Conservation (phyloP, 305 asterid genomes). For the Solanum hybrid region DNA sequence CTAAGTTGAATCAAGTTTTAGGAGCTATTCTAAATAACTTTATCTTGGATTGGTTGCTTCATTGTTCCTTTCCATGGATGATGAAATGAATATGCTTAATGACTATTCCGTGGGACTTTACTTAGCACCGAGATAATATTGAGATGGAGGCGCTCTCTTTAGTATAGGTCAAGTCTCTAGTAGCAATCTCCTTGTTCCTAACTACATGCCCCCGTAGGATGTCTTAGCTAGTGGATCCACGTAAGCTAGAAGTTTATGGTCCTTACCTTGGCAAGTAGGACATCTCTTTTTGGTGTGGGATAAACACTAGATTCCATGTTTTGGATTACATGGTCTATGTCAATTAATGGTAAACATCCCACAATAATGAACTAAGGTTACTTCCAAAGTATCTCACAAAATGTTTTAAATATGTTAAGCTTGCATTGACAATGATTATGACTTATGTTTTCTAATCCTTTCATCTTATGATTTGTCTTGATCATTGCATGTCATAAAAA, state of each 20-base stretch:
- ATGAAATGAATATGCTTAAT: neutral
- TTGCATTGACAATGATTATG: neutral
- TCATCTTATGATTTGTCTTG: neutral
- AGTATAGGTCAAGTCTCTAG: neutral
- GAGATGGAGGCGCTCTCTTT: neutral
- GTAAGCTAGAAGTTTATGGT: neutral
- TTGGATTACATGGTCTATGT: neutral
- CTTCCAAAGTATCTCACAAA: neutral
- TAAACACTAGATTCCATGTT: neutral
- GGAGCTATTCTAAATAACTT: neutral
- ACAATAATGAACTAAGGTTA: neutral
- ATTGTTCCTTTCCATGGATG: neutral
- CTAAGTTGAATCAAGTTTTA: neutral
- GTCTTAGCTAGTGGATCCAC: neutral
- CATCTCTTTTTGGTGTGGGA: neutral
- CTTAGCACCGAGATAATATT: neutral
- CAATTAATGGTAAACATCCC: neutral
- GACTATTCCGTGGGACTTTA: neutral
- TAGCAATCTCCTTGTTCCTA: neutral
- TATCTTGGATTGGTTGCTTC: neutral
- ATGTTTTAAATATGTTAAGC: neutral
- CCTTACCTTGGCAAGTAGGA: neutral
- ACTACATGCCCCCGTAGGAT: neutral
- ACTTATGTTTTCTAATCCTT: neutral
- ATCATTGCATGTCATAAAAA: neutral